Evolutionary conservation across 768 basidiomycete species (phyloP), one percentile per base, ranked within the genome.

Genomic region (Boletus subparvulus): DNA sequence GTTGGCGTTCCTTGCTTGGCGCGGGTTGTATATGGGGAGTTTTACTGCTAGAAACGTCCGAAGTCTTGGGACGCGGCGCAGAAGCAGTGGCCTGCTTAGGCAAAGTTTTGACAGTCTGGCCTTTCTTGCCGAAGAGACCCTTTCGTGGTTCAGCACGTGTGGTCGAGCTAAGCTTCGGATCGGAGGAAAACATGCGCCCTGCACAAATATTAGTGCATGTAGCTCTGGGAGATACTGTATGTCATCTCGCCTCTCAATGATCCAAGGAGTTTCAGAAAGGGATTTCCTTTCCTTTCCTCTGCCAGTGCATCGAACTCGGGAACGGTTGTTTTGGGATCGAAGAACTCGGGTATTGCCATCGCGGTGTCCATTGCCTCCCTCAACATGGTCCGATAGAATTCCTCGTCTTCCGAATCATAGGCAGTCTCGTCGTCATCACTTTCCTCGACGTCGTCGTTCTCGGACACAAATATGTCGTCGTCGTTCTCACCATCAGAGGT

Each of bases 341-440:
- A 76, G 69, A 84, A 85, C 52, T 85, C 86, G 19, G 81, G 75
- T 41, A 72, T 77, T 49, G 83, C 75, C 62, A 81, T 75, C 1
- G 82, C 84, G 17, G 80, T 74, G 57, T 90, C 84, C 87, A 91
- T 88, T 4, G 90, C 91, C 64, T 88, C 85, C 48, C 83, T 78
- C 28, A 84, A 59, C 73, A 85, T 67, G 33, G 83, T 82, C 19
- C 84, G 75, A 30, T 90, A 69, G 58, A 81, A 78, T 51, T 87
- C 88, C 59, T 88, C 88, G 55, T 86, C 81, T 45, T 88, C 89
- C 5, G 82, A 81, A 61, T 90, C 81, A 65, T 87, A 86, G 7
- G 71, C 80, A 42, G 72, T 78, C 45, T 77, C 78, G 14, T 76
- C 70, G 12, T 67, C 60, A 8, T 74, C 71, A 6, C 71, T 72